Base-by-base conservation (phyloP, 1,284 basidiomycete species). In the Pseudozyma tsukubaensis region DNA sequence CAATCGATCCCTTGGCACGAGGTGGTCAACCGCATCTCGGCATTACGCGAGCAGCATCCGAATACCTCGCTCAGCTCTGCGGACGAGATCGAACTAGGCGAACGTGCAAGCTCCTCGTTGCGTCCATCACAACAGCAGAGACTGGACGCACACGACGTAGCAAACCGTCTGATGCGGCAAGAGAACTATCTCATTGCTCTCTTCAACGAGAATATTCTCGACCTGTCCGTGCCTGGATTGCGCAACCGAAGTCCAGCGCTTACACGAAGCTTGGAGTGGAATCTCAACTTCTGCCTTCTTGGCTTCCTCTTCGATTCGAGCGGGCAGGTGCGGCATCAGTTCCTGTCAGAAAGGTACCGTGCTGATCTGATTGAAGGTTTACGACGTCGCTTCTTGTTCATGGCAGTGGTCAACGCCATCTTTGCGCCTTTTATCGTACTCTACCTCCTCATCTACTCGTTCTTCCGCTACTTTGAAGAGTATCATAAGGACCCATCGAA, bases 401-500 rank as follows among this genome's bases (percentile, higher is more conserved):
- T 98, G 92, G 96, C 94, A 16, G 89, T 96, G 53, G 85, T 98
- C 64, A 99, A 99, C 79, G 93, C 92, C 2, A 89, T 96, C 14
- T 94, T 98, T 80, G 94, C 93, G 1, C 97, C 97, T 0, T 96
- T 98, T 86, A 98, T 99, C 79, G 92, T 99, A 37, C 86, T 95
- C n/a, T 99, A 98, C 85, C 89, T 97, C 47, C 85, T 97, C 47
- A 92, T 97, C 89, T 99, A 97, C 85, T 98, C 94, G 1, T 99
- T 99, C 89, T 99, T 99, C 88, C 92, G 95, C 14, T 99, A 99
- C 85, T 99, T 99, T 77, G 96, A 98, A 56, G 94, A 99, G 88
- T 98, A 97, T 83, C 96, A 95, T 88, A 95, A 97, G 86, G 94
- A 99, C 81, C 96, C 96, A 1, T 96, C 95, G 0, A 92, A 92